Evolutionary conservation across 306 rosid species (phyloP), one percentile per base, ranked within the genome.

Genomic region (Casuarina equisetifolia): DNA sequence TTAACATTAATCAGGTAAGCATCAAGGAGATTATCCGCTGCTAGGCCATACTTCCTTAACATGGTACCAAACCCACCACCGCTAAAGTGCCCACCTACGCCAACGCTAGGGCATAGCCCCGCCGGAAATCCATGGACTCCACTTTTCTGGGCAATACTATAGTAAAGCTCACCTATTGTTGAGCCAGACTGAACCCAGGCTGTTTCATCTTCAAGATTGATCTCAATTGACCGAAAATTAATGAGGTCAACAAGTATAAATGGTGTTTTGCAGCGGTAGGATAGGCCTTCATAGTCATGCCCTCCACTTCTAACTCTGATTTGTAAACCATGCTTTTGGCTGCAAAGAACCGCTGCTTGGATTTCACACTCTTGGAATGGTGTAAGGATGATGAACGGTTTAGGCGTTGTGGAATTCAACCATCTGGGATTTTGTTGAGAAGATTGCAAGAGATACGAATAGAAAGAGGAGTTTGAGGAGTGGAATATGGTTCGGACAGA

Each of bases 101-200:
- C 91, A 4, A 88, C 76, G 17, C 88, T 88, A 0, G 89, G 88
- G 72, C 91, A 90, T 2, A 77, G 0, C 20, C 92, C 92, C 12
- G 91, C 92, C 53, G 92, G 96, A 82, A 83, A 92, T 4, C 90
- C 88, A 69, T 62, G 89, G 55, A 82, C 51, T 1, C 74, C 35
- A 72, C 91, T 90, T 66, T 76, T 79, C 63, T 82, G 81, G 0
- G 79, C 81, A 35, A 92, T 87, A 69, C 74, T 76, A 58, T 87
- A 88, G 40, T 90, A 90, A 39, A 87, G 85, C 73, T 90, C 93
- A 0, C 97, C 95, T 0, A 80, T 58, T 0, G 93, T 85, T 3
- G 95, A 88, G 2, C 95, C 95, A 1, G 93, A 85, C 77, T 90
- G 90, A 54, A 85, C 75, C 95, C 95, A 92, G 54, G 95, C 97